Base-by-base conservation (phyloP, 164 flowering plant species). In the Chloranthus sessilifolius region DNA sequence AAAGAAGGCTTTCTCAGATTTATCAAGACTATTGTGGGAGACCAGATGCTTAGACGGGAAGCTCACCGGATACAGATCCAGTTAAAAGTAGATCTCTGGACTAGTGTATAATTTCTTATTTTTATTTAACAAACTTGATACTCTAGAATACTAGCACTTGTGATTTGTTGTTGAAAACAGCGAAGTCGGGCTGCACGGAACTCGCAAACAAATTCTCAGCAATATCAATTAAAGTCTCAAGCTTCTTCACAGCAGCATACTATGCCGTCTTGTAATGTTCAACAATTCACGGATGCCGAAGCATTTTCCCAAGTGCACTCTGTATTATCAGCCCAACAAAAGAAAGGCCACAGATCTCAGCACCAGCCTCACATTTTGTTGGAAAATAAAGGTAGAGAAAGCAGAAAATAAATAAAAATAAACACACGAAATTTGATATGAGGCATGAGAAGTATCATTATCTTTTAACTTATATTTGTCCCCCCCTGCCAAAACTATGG, bases 1-100 rank as follows among this genome's bases (percentile, higher is more conserved):
- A 86, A 84, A 68, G 95, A 84, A 5, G 79, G 55, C 31, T 92
- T 92, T 66, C 76, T 86, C 33, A 68, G 89, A 60, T 82, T 62
- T 44, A 81, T 88, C 78, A 74, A 77, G 63, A 67, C 59, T 59
- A 71, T 88, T 58, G 95, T 88, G 17, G 97, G 99, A 30, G 96
- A 86, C 52, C 87, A 84, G 66, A 81, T 84, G 91, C 88, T 92
- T 17, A 84, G 73, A 72, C 41, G 73, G 72, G 97, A 95, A 35
- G 79, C 81, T 19, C 35, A 39, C 24, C 71, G 71, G 61, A 31
- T 88, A 52, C 87, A 81, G 31, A 46, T 67, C 28, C 81, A 78
- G 83, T 94, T 77, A 70, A 64, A 66, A 35, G 33, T 7, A 28
- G 24, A 16, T 20, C 16, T 27, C 12, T 12, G 30, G 12, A 26